Base-by-base conservation (phyloP, 176 grass and related monocot genomes). In the Puya raimondii region DNA sequence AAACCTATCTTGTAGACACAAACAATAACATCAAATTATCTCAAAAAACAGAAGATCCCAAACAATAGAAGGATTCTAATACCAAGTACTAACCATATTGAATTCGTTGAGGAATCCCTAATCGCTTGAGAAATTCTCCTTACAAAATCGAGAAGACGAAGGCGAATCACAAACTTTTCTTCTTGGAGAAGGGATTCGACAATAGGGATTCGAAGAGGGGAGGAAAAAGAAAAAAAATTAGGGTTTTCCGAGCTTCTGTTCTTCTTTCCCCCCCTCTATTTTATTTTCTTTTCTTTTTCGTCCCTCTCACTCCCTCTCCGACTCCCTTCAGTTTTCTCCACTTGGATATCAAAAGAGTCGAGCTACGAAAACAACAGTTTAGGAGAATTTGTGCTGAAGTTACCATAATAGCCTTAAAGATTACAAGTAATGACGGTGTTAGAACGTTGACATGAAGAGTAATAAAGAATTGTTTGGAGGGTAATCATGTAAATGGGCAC, bases 21-120 rank as follows among this genome's bases (percentile, higher is more conserved):
- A 42, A 42, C 6, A 42, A 42, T 42, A 7, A 42, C 6, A 6
- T 42, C 33, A 42, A 56, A 56, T 20, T 61, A 61, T 61, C n/a
- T n/a, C n/a, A 20, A 61, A 61, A 61, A n/a, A 57, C 6, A 57
- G 13, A 9, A 18, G 17, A 61, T 42, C 8, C 2, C 16, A 20
- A 61, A 61, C 21, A 61, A 11, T 61, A 18, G 56, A 16, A 61
- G 4, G n/a, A 61, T 61, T 42, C 33, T 42, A 42, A 42, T 42
- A 4, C 33, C 5, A 42, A 42, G 6, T 10, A 10, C 56, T 61
- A 17, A 61, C 56, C 56, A 61, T 61, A 18, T 61, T 20, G 56
- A 61, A 61, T 61, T 61, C 56, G 56, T 61, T 7, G 56, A 21
- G 56, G 56, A 61, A 61, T 7, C 56, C 56, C 56, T 61, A 61